Conservation (phyloP, 306 rosid species). For the Acacia melanoxylon region DNA sequence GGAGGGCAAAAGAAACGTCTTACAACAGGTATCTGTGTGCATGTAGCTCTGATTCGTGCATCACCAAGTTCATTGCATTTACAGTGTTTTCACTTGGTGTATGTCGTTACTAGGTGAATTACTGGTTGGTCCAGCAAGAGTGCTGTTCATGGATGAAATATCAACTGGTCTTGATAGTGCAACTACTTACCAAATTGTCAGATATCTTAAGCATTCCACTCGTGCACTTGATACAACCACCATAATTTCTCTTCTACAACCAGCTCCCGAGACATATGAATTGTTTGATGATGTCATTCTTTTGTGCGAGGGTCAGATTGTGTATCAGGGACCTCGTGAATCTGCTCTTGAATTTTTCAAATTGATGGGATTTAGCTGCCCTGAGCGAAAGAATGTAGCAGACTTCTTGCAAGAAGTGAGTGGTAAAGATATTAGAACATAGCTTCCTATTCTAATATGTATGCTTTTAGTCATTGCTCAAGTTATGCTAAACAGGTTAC, state of each 20-base stretch:
- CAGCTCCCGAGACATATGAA: slow-evolving; percentile 98
- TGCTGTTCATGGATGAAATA: slow-evolving; percentile 96
- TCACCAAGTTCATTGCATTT: slow-evolving; percentile 27
- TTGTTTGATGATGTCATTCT: slow-evolving; percentile 94
- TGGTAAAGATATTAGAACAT: slow-evolving; percentile 24
- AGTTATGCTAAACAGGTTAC: slow-evolving; percentile 63
- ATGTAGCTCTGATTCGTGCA: slow-evolving; percentile 23
- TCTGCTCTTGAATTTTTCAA: slow-evolving; percentile 75
- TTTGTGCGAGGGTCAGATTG: slow-evolving; percentile 92
- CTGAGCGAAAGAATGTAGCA: slow-evolving; percentile 91
- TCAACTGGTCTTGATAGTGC: slow-evolving; percentile 97
- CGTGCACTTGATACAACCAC: slow-evolving; percentile 87
- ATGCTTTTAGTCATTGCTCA: slow-evolving; percentile 31
- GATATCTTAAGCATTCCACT: slow-evolving; percentile 89
- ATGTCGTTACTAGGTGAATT: slow-evolving; percentile 74
- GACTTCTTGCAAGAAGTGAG: slow-evolving; percentile 98
- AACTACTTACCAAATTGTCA: slow-evolving; percentile 88
- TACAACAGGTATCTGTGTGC: slow-evolving; percentile 68
- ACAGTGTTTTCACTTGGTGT: slow-evolving; percentile 36
- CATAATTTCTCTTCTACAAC: slow-evolving; percentile 93
- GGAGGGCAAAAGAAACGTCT: slow-evolving; percentile 99
- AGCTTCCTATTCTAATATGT: slow-evolving; percentile 12
- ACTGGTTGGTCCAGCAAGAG: slow-evolving; percentile 97
- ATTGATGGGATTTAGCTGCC: slow-evolving; percentile 88
- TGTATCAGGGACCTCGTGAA: slow-evolving; percentile 89